Base-by-base conservation (phyloP, 1,284 basidiomycete species). In the Pseudozyma pruni region DNA sequence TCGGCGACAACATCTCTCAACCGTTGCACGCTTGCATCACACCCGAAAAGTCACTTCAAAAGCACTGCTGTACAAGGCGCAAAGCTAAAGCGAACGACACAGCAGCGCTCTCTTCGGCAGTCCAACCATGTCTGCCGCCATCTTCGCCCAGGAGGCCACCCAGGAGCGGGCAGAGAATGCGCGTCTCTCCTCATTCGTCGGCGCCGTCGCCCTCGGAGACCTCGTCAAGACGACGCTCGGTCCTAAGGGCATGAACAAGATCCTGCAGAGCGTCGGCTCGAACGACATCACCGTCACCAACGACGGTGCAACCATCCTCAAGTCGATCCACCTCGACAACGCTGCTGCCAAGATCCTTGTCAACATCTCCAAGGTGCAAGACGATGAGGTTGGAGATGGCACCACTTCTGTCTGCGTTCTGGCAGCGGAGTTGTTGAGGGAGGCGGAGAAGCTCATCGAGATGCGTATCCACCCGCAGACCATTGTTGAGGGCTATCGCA, bases 311-410 rank as follows among this genome's bases (percentile, higher is more conserved):
- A 98, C 96, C 41, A 98, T 98, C 79, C 88, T 99, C 71, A 97
- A 96, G 83, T 90, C 92, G 51, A 98, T 99, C 78, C 91, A 94
- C 75, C 89, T 99, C 71, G 96, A 98, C 85, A 98, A 99, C 82
- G 92, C 96, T 3, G 95, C 96, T 0, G 96, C 96, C 50, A 98
- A 98, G 86, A 98, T 99, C 82, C 88, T 98, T 50, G 96, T 98
- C 80, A 98, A 98, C 85, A 98, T 99, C 83, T 95, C 93, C n/a
- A 98, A 99, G 83, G 94, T 98, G 16, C 96, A 98, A 85, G 96
- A 99, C 80, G 96, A 99, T 83, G 96, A 99, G 85, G 90, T 99
- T 42, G 96, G 96, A 16, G 96, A 98, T 84, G 96, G 96, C 25
- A 98, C 94, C 22, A 98, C 94, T 10, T 90, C 87, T 48, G 95